A percentile compares a stretch with the other conserved stretches of the same genome.
phyloP scores from a whole-genome alignment of 371 early-diverging fungal genomes.

The Pancytospora philotis region DNA sequence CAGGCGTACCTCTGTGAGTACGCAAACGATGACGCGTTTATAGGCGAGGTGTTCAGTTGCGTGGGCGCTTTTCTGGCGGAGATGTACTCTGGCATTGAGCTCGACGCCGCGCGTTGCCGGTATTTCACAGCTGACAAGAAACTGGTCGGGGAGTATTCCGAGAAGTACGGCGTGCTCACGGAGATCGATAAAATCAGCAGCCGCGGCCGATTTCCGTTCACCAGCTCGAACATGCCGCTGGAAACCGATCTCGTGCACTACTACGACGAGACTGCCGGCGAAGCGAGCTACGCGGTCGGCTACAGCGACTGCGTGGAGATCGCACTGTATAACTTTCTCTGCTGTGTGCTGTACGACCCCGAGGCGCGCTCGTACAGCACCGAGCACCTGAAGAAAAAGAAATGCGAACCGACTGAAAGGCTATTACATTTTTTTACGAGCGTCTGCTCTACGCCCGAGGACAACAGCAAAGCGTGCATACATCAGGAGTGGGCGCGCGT shows the following conservation, averaged over 20 bases:
- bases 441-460: background rate
- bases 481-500: conserved; percentile 1
- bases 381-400: background rate
- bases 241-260: background rate
- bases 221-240: background rate
- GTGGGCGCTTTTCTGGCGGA: background rate
- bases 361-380: background rate
- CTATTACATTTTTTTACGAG: background rate
- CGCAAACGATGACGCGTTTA: background rate
- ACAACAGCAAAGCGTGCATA: background rate
- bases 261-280: background rate
- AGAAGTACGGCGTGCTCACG: background rate
- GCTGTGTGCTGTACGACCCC: conserved; percentile 1
- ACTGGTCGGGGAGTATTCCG: background rate
- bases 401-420: background rate
- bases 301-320: background rate
- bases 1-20: background rate
- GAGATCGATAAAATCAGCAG: background rate
- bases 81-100: background rate
- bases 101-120: background rate
- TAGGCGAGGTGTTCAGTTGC: too few species aligned
- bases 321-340: background rate
- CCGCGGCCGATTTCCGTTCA: background rate
- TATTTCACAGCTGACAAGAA: background rate
- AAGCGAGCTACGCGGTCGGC: background rate